These are phyloP conservation scores for Jatropha podagrica DNA, from an alignment of 441 rosid genomes.

Conservation along the genomic window DNA sequence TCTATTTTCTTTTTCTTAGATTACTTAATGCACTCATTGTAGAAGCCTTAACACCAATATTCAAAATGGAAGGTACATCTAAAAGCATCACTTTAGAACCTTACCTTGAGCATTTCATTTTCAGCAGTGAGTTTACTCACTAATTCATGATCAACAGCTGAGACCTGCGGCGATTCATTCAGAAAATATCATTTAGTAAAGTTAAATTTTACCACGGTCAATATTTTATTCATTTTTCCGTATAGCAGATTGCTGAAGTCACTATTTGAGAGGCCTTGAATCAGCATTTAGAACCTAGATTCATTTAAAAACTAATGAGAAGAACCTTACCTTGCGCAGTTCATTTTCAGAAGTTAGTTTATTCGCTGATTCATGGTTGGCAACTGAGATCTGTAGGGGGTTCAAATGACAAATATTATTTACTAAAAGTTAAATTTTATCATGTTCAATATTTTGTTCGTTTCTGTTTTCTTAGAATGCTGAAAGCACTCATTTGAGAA, in stretches of 20 bases:
- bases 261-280: too few species aligned
- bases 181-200: background rate
- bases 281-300: too few species aligned
- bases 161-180: slow-evolving; percentile 40
- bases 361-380: slow-evolving; percentile 50
- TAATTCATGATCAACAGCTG: slow-evolving; percentile 47
- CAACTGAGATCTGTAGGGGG: slow-evolving; percentile 35
- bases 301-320: background rate
- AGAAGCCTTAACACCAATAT: background rate
- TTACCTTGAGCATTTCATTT: slow-evolving; percentile 85
- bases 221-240: too few species aligned
- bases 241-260: too few species aligned
- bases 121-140: slow-evolving; percentile 64
- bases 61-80: slow-evolving; percentile 1
- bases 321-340: slow-evolving; percentile 62
- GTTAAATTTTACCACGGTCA: background rate
- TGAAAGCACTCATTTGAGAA: background rate
- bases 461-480: background rate
- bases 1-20: background rate
- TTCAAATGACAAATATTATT: background rate
- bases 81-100: slow-evolving; percentile 21
- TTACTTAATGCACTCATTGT: background rate
- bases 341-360: slow-evolving; percentile 79
- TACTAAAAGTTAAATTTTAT: background rate
- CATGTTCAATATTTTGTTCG: background rate